phyloP scores from a whole-genome alignment of 2,329 filamentous ascomycete species.

The Lomentospora prolificans region DNA sequence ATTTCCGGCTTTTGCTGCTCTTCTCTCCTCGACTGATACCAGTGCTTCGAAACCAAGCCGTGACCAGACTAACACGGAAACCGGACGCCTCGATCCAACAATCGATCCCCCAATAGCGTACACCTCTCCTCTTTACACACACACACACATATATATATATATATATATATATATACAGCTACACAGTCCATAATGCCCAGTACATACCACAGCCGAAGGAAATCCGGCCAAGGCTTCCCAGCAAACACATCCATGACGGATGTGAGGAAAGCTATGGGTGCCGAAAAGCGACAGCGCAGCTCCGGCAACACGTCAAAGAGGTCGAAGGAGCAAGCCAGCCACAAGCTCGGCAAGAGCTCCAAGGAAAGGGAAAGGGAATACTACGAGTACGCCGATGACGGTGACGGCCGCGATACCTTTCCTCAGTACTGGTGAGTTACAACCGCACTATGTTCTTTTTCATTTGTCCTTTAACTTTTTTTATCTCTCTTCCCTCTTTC shows the following conservation, averaged over 20 bases:
- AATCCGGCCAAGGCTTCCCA: conserved; percentile 40
- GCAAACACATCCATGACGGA: conserved; percentile 45
- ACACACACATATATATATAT: conserved; percentile 1
- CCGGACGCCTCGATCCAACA: too few species aligned
- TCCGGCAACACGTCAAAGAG: conserved; percentile 19
- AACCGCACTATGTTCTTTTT: neutral
- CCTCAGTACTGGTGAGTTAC: conserved; percentile 53
- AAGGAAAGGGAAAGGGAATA: conserved; percentile 38
- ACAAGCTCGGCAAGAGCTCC: conserved; percentile 41
- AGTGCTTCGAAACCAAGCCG: neutral
- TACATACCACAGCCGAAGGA: conserved; percentile 50
- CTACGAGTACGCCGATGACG: conserved; percentile 35
- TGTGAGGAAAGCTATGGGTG: conserved; percentile 37
- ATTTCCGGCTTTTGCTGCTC: neutral
- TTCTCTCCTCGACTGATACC: neutral
- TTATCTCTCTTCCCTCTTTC: conserved; percentile 8
- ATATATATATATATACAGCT: too few species aligned
- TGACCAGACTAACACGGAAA: too few species aligned
- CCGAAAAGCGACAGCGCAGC: conserved; percentile 11
- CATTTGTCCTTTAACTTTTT: conserved; percentile 8
- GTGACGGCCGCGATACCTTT: conserved; percentile 50
- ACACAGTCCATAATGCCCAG: neutral
- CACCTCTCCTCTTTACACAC: neutral
- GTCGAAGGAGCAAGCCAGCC: conserved; percentile 27
- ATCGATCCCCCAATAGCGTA: too few species aligned